phyloP scores from a whole-genome alignment of 2,329 filamentous ascomycete genomes.

The Sporothrix humicola region DNA sequence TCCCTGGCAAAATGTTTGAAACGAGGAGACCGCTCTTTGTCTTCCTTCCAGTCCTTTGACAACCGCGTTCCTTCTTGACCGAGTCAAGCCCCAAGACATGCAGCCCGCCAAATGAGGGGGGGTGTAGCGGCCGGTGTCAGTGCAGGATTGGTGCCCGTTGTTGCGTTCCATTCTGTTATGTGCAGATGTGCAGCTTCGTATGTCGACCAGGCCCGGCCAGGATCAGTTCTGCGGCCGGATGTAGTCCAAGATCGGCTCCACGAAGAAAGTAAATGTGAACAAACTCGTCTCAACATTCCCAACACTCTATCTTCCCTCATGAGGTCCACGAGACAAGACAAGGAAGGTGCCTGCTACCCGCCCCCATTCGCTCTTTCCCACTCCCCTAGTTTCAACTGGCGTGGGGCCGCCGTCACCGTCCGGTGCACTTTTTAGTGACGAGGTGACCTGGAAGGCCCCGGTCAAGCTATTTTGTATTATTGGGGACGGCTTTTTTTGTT shows the following conservation, averaged over 20 bases:
- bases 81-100: conserved; percentile 8
- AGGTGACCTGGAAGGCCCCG: conserved; percentile 23
- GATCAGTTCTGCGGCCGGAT: not conserved
- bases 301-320: not conserved
- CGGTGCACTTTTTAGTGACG: conserved; percentile 18
- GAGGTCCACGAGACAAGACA: not conserved
- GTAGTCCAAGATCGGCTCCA: conserved; percentile 1
- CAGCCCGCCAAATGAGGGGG: conserved; percentile 6
- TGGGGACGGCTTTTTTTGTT: not conserved
- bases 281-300: not conserved
- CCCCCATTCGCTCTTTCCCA: conserved; percentile 4
- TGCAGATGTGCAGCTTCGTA: not conserved
- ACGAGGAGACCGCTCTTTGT: not conserved
- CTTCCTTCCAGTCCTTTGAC: not conserved
- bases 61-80: not conserved
- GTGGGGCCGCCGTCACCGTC: not conserved
- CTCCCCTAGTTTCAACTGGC: not conserved
- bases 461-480: not conserved
- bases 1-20: not conserved
- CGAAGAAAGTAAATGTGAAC: not conserved
- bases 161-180: conserved; percentile 4
- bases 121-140: conserved; percentile 4
- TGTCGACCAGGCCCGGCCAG: not conserved
- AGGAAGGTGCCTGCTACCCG: not conserved
- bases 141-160: conserved; percentile 6